Percentiles rank a stretch among this genome's conserved stretches.
Evolutionary conservation across 2,329 filamentous ascomycete species (phyloP).

Genomic region (Cytospora chrysosperma): DNA sequence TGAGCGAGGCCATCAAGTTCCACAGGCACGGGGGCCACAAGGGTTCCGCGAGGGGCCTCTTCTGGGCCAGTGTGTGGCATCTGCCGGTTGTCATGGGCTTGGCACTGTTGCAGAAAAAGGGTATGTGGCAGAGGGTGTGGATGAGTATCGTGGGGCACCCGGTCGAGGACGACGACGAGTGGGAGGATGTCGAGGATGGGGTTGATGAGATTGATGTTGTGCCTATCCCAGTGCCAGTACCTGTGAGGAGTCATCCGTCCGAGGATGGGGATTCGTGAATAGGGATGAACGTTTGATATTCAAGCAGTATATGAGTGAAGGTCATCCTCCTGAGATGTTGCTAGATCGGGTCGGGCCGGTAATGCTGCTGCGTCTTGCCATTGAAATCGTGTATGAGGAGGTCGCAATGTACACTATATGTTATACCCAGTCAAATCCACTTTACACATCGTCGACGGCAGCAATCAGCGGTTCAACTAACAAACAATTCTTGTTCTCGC

Average conservation of each 20-base stretch:
- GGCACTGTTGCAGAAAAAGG: constrained; percentile 90
- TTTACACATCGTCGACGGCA: background rate
- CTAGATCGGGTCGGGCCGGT: background rate
- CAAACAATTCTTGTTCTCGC: constrained; percentile 2
- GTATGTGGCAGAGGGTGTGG: constrained; percentile 84
- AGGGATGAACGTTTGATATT: background rate
- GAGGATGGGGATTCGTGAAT: background rate
- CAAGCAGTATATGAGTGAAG: background rate
- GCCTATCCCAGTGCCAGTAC: constrained; percentile 25
- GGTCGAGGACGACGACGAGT: constrained; percentile 54
- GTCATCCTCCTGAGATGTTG: background rate
- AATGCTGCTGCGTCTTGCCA: background rate
- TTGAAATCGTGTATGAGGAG: background rate
- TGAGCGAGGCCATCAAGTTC: constrained; percentile 75
- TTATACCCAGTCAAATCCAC: background rate
- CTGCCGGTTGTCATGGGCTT: constrained; percentile 85
- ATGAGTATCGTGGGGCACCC: constrained; percentile 60
- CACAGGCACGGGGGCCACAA: constrained; percentile 75
- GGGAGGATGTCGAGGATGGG: constrained; percentile 58
- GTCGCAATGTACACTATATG: background rate
- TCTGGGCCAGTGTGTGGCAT: constrained; percentile 99
- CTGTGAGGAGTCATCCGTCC: background rate
- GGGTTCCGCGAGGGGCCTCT: constrained; percentile 79
- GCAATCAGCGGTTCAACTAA: background rate
- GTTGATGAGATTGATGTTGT: constrained; percentile 44